These are phyloP conservation scores for Phlebiopsis flavidoalba DNA, from an alignment of 768 basidiomycete genomes.

Conservation along the genomic window DNA sequence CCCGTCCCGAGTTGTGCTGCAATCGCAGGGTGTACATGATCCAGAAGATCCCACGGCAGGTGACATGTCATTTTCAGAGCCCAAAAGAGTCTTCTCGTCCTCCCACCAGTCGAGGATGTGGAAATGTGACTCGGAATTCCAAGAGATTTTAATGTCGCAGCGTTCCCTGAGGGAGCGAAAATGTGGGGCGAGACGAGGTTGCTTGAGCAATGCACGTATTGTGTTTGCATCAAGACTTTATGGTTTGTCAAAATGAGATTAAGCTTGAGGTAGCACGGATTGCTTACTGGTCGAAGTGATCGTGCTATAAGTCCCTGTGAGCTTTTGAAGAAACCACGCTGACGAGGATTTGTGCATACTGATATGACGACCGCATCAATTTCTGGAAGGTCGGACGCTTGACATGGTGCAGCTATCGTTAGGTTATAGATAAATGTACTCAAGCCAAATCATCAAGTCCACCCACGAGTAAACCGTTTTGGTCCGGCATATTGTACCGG, in stretches of 20 bases:
- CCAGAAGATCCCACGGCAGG: background rate
- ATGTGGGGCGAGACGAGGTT: background rate
- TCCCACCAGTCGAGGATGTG: background rate
- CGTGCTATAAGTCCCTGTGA: background rate
- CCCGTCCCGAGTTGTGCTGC: background rate
- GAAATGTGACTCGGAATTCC: background rate
- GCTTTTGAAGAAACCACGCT: background rate
- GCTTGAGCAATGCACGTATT: background rate
- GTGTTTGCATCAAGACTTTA: background rate
- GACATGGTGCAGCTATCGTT: background rate
- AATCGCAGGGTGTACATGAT: background rate
- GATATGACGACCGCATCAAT: background rate
- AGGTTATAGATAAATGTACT: background rate
- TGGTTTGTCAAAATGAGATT: background rate
- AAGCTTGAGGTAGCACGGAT: no score
- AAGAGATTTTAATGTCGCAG: background rate
- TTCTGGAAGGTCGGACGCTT: background rate
- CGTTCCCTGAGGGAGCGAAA: background rate
- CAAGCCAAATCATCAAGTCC: background rate
- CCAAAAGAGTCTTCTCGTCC: background rate
- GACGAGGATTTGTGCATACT: background rate
- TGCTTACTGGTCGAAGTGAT: background rate
- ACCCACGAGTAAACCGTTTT: background rate
- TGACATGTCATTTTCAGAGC: no score
- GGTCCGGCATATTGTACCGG: background rate